Evolutionary conservation across 768 basidiomycete genomes (phyloP).

Genomic region (Phlegmacium glaucopus): DNA sequence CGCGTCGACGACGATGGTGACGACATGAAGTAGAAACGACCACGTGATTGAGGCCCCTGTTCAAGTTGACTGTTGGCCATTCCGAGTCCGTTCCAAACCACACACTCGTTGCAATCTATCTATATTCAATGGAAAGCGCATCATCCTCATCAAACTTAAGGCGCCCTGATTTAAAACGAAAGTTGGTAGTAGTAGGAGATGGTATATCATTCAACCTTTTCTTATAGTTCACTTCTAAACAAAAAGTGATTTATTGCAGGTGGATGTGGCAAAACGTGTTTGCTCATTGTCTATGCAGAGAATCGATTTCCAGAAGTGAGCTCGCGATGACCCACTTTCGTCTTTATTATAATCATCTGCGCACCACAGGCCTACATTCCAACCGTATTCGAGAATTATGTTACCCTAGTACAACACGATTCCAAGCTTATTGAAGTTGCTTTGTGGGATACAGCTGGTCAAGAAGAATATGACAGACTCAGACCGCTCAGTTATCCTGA

Average conservation of each 20-base stretch:
- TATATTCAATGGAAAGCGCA: slow-evolving; percentile 13
- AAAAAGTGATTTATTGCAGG: slow-evolving; percentile 36
- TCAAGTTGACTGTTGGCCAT: slow-evolving; percentile 2
- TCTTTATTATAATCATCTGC: slow-evolving; percentile 6
- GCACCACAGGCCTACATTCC: slow-evolving; percentile 79
- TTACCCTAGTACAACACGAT: slow-evolving; percentile 82
- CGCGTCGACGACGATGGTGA: slow-evolving; percentile 1
- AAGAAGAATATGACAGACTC: slow-evolving; percentile 93
- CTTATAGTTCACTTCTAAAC: slow-evolving; percentile 2
- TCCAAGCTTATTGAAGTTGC: slow-evolving; percentile 91
- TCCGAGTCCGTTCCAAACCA: slow-evolving; percentile 1
- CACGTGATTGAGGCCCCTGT: slow-evolving; percentile 18
- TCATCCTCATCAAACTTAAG: slow-evolving; percentile 31
- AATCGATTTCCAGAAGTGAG: slow-evolving; percentile 93
- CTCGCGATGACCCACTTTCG: background rate
- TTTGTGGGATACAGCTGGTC: slow-evolving; percentile 98
- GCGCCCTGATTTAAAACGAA: slow-evolving; percentile 80
- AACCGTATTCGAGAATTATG: slow-evolving; percentile 94
- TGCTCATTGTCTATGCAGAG: slow-evolving; percentile 94
- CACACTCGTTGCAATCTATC: too few species aligned
- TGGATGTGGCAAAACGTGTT: slow-evolving; percentile 91
- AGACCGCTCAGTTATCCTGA: slow-evolving; percentile 86
- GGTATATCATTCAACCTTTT: slow-evolving; percentile 37
- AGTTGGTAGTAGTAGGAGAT: slow-evolving; percentile 87
- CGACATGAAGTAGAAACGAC: slow-evolving; percentile 13